Evolutionary conservation across 306 rosid species (phyloP), one percentile per base, ranked within the genome.

Genomic region (Glycine soja): DNA sequence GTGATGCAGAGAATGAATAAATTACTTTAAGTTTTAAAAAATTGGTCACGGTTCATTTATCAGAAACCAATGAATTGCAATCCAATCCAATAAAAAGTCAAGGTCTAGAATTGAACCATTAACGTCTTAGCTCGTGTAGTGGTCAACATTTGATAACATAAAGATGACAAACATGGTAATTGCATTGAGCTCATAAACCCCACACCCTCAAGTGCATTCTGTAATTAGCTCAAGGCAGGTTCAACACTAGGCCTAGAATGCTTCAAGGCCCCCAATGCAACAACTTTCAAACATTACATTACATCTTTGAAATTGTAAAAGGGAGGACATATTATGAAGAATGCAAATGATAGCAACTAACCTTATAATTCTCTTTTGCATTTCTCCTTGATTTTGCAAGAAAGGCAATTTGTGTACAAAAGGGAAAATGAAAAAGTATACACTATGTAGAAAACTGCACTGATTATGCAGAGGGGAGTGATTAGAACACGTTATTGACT

Each of bases 361-460:
- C 74, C 70, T 81, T 46, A 7, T 45, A 74, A 65, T 83, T 79
- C 57, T 24, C 2, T 24, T 24, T 24, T 74, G 62, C 57, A 72
- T 51, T 19, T 71, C 56, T 77, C 76, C 79, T 72, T 66, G 43
- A 59, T 56, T 77, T 80, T 85, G 70, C 75, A 83, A 57, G 46
- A 62, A 72, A 67, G 81, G 77, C 42, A 75, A 74, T 74, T 24
- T 69, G 84, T 82, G 64, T 87, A 84, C 89, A 89, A 67, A 38
- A 38, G 43, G 43, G 6, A 38, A 38, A 38, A 81, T 66, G 59
- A 42, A 53, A 50, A 77, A 51, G 80, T 86, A 79, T 76, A 76
- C 87, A 81, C 40, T 68, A 67, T 82, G 82, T 79, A 74, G 40
- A 74, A 82, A 82, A 69, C 65, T 77, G 73, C 86, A 81, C 30